Evolutionary conservation across 2,329 filamentous ascomycete species (phyloP).

Genomic region (Colletotrichum noveboracense): DNA sequence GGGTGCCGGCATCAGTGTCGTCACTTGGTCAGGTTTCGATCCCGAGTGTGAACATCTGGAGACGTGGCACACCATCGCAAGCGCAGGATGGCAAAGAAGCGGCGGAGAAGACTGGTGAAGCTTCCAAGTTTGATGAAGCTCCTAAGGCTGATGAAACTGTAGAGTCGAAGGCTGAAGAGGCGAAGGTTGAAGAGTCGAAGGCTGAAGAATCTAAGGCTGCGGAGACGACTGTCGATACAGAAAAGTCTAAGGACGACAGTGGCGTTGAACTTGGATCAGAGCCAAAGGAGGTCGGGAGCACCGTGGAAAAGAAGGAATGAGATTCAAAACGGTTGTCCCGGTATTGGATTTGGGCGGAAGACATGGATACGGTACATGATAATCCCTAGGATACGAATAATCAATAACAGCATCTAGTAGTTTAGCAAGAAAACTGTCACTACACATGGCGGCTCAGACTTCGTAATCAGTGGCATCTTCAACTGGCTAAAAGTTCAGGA

Average conservation of each 20-base stretch:
- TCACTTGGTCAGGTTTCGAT: constrained; percentile 34
- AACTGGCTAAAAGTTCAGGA: no score
- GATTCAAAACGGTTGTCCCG: no score
- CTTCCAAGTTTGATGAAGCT: neutral
- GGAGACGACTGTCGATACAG: neutral
- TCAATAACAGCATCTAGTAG: no score
- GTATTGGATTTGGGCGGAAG: neutral
- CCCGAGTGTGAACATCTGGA: constrained; percentile 35
- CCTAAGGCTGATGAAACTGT: fast-evolving
- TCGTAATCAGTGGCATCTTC: no score
- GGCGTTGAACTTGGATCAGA: neutral
- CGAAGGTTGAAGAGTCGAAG: neutral
- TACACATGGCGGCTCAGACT: no score
- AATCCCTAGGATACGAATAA: no score
- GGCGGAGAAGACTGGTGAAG: neutral
- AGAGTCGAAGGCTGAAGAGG: neutral
- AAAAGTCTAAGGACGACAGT: neutral
- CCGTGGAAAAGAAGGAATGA: neutral
- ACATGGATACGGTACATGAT: neutral
- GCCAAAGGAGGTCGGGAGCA: neutral
- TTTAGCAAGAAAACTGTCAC: no score
- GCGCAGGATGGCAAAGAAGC: neutral
- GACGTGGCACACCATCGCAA: constrained; percentile 26
- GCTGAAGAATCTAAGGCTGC: fast-evolving
- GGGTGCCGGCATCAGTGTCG: constrained; percentile 30